A percentile compares a stretch with the other conserved stretches of the same genome.
Evolutionary conservation across 768 basidiomycete genomes (phyloP).

Genomic region (Pisolithus microcarpus): DNA sequence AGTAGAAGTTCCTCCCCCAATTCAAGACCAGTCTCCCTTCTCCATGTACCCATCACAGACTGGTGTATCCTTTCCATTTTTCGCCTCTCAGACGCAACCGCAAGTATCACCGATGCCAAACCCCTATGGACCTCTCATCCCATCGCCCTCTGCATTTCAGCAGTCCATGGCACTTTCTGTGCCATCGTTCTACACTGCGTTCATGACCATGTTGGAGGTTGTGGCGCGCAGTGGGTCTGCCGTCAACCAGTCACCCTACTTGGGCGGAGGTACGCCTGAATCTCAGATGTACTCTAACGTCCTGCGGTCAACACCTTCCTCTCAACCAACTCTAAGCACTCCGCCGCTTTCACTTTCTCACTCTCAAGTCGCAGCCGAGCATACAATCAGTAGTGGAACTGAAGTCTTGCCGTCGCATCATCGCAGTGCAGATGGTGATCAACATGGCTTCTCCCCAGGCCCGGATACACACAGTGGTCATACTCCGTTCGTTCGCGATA

Average conservation of each 20-base stretch:
- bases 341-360: not conserved
- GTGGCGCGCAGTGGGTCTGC: conserved; percentile 16
- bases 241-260: conserved; percentile 15
- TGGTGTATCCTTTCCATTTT: conserved; percentile 11
- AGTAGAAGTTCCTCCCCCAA: conserved; percentile 1
- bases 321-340: conserved; percentile 2
- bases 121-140: not conserved
- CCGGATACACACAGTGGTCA: conserved; percentile 7
- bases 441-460: conserved; percentile 3
- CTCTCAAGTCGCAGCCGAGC: not conserved
- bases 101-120: not conserved
- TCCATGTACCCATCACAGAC: conserved; percentile 9
- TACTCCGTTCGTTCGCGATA: conserved; percentile 1
- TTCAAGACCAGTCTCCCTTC: conserved; percentile 14
- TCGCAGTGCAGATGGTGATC: conserved; percentile 2
- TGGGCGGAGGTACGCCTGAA: conserved; percentile 10
- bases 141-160: not conserved
- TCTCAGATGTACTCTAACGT: conserved; percentile 13
- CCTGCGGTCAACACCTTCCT: not conserved
- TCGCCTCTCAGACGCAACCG: conserved; percentile 7
- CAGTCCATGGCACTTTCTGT: not conserved
- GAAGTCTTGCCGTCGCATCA: not conserved
- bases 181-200: not conserved
- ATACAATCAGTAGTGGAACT: not conserved
- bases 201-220: conserved; percentile 28